These are phyloP conservation scores for Lyophyllum decastes DNA, from an alignment of 768 basidiomycete genomes.

Conservation along the genomic window DNA sequence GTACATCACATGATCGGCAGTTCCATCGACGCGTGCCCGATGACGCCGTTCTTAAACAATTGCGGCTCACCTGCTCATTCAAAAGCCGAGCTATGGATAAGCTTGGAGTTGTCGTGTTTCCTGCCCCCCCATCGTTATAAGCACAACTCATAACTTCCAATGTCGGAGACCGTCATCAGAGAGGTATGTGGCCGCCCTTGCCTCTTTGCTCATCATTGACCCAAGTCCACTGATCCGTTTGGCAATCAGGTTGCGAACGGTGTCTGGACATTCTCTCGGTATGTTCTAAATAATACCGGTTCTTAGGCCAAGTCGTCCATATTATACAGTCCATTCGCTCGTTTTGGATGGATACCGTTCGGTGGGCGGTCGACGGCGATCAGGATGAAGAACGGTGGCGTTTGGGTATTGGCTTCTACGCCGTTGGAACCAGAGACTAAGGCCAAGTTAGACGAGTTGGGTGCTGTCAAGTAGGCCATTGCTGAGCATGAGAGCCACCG, in stretches of 20 bases:
- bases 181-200: conserved; percentile 27
- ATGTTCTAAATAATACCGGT: conserved; percentile 8
- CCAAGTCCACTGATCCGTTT: not conserved
- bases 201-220: not conserved
- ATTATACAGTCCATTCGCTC: conserved; percentile 55
- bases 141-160: conserved; percentile 1
- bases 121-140: not conserved
- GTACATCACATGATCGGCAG: not conserved
- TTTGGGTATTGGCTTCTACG: conserved; percentile 80
- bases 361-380: conserved; percentile 83
- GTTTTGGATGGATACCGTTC: conserved; percentile 63
- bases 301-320: not conserved
- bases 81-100: not conserved
- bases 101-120: not conserved
- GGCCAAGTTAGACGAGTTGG: conserved; percentile 57
- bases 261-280: conserved; percentile 67
- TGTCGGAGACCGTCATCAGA: conserved; percentile 41
- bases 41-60: not conserved
- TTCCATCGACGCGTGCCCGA: not conserved
- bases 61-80: not conserved
- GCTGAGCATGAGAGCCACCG: not conserved
- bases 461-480: conserved; percentile 58
- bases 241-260: conserved; percentile 39
- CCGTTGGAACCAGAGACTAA: conserved; percentile 66
- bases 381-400: conserved; percentile 58